A percentile compares a stretch with the other conserved stretches of the same genome.
Evolutionary conservation across 2,329 filamentous ascomycete species (phyloP).

Genomic region (Fusarium praegraminearum): DNA sequence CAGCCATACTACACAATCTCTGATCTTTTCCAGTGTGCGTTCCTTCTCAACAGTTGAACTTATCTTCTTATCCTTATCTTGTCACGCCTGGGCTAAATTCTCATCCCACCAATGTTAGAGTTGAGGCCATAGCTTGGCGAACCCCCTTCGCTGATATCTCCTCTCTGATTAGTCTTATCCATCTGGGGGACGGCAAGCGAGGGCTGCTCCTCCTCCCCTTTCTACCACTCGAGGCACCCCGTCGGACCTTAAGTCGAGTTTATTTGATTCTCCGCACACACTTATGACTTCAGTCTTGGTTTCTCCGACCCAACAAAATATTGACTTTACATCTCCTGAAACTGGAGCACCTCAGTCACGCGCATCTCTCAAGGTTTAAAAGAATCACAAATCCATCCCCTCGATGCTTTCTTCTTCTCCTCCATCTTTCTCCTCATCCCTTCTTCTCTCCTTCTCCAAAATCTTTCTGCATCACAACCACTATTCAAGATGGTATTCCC

Average conservation of each 20-base stretch:
- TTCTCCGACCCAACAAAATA: neutral
- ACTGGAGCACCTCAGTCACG: neutral
- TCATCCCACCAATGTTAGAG: neutral
- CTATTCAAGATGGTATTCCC: neutral
- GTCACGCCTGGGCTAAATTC: rapidly evolving
- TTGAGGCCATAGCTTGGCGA: neutral
- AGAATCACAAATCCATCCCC: neutral
- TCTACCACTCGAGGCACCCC: neutral
- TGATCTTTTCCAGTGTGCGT: neutral
- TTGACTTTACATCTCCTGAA: neutral
- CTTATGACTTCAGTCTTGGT: neutral
- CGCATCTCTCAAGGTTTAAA: neutral
- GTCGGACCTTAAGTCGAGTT: neutral
- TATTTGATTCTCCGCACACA: neutral
- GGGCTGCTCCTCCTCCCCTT: neutral
- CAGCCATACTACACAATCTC: neutral
- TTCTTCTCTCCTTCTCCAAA: too few species aligned
- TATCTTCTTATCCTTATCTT: neutral
- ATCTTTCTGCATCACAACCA: neutral
- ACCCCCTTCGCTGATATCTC: neutral
- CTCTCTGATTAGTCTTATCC: neutral
- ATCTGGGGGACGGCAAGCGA: neutral
- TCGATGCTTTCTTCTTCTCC: neutral
- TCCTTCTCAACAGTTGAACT: neutral
- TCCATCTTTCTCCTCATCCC: neutral